Conservation (phyloP, 1,284 basidiomycete genomes). For the Tilletia setariae region DNA sequence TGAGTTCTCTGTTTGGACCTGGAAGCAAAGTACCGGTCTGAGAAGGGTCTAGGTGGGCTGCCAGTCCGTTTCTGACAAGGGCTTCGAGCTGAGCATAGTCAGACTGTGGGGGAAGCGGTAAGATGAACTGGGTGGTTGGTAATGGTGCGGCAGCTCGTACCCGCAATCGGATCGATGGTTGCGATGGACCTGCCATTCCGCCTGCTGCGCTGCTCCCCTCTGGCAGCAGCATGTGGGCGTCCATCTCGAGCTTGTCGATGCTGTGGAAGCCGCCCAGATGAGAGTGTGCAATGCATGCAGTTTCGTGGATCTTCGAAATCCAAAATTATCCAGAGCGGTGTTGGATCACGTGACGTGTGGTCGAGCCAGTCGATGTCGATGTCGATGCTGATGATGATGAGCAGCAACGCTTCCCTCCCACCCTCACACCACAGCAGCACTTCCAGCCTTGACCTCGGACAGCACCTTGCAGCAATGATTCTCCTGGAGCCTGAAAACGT, state of each 20-base stretch:
- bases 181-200: background rate
- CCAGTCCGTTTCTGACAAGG: slow-evolving; percentile 1
- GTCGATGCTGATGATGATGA: no score
- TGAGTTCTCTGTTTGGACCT: background rate
- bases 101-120: background rate
- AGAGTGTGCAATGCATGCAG: no score
- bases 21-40: background rate
- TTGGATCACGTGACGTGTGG: background rate
- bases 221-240: no score
- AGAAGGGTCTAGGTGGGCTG: background rate
- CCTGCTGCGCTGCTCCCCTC: background rate
- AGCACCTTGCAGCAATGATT: slow-evolving; percentile 40
- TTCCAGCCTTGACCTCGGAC: background rate
- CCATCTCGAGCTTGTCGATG: no score
- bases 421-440: background rate
- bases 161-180: background rate
- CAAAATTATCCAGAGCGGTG: no score
- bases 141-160: background rate
- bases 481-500: slow-evolving; percentile 58
- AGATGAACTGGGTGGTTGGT: slow-evolving; percentile 13
- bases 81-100: slow-evolving; percentile 8
- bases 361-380: background rate
- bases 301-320: no score
- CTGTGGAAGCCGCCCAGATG: no score
- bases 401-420: background rate